These are phyloP conservation scores for Ophiocordyceps polyrhachis-furcata DNA, from an alignment of 2,329 filamentous ascomycete genomes.

Conservation along the genomic window DNA sequence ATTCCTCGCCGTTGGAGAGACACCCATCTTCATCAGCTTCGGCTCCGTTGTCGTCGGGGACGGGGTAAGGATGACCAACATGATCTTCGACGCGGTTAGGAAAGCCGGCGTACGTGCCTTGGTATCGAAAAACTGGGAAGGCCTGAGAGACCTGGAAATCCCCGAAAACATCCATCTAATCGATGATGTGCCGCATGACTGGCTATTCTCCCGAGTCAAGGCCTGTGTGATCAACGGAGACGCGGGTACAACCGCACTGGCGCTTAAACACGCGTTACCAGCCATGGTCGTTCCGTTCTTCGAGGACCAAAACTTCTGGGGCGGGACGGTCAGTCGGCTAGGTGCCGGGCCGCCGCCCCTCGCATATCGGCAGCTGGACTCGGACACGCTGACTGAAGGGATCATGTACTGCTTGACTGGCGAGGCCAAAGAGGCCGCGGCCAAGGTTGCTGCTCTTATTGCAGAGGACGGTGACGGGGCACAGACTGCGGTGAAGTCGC, in stretches of 20 bases:
- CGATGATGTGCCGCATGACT: slow-evolving; percentile 58
- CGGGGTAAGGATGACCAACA: slow-evolving; percentile 45
- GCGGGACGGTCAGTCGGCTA: slow-evolving; percentile 43
- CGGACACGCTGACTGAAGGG: slow-evolving; percentile 47
- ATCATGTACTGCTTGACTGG: slow-evolving; percentile 49
- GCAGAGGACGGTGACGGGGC: slow-evolving; percentile 48
- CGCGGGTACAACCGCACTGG: slow-evolving; percentile 58
- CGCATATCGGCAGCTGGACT: slow-evolving; percentile 47
- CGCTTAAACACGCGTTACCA: slow-evolving; percentile 50
- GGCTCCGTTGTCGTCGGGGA: slow-evolving; percentile 62
- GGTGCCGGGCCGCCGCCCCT: slow-evolving; percentile 47
- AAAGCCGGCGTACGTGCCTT: slow-evolving; percentile 49
- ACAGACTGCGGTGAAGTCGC: slow-evolving; percentile 46
- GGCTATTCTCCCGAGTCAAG: slow-evolving; percentile 49
- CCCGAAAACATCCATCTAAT: slow-evolving; percentile 53
- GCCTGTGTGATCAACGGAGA: slow-evolving; percentile 62
- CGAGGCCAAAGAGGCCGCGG: slow-evolving; percentile 37
- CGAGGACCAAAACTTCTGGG: slow-evolving; percentile 66
- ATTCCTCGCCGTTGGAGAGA: slow-evolving; percentile 37
- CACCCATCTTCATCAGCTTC: slow-evolving; percentile 58
- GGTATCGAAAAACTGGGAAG: slow-evolving; percentile 61
- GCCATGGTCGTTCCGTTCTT: slow-evolving; percentile 69
- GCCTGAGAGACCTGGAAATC: slow-evolving; percentile 37
- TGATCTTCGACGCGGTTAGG: slow-evolving; percentile 52
- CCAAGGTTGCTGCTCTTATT: slow-evolving; percentile 41